phyloP scores from a whole-genome alignment of 768 basidiomycete species.

The Lactarius indigo region DNA sequence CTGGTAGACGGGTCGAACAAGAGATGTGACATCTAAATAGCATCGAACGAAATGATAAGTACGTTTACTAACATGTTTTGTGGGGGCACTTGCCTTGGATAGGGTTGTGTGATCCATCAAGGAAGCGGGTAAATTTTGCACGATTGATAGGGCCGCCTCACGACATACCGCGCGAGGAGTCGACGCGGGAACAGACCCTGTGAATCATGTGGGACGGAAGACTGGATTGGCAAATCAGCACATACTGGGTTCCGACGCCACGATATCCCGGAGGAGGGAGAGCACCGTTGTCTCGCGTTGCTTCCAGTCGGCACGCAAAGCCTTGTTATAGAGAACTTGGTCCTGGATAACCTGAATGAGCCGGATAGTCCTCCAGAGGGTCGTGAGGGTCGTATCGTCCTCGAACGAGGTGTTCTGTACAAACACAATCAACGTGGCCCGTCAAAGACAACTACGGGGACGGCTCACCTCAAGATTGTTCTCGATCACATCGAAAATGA shows the following conservation, averaged over 20 bases:
- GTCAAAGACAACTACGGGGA: background rate
- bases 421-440: background rate
- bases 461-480: conserved; percentile 78
- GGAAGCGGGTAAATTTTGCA: conserved; percentile 60
- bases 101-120: conserved; percentile 64
- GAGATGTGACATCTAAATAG: conserved; percentile 71
- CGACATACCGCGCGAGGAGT: conserved; percentile 63
- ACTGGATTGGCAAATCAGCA: background rate
- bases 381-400: conserved; percentile 55
- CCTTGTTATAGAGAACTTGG: conserved; percentile 66
- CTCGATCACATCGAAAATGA: conserved; percentile 86
- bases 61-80: background rate
- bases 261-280: conserved; percentile 57
- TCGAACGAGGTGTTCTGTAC: conserved; percentile 54
- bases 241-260: conserved; percentile 53
- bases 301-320: conserved; percentile 66
- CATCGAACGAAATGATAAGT: conserved; percentile 3
- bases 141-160: conserved; percentile 63
- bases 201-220: background rate
- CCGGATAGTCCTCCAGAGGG: conserved; percentile 65
- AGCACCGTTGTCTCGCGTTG: conserved; percentile 51
- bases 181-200: conserved; percentile 36
- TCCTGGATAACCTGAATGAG: conserved; percentile 69
- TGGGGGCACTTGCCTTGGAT: conserved; percentile 45
- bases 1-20: conserved; percentile 57